A percentile compares a stretch with the other conserved stretches of the same genome.
These are phyloP conservation scores for Trapa incisa DNA, from an alignment of 345 rosid species.

Conservation along the genomic window DNA sequence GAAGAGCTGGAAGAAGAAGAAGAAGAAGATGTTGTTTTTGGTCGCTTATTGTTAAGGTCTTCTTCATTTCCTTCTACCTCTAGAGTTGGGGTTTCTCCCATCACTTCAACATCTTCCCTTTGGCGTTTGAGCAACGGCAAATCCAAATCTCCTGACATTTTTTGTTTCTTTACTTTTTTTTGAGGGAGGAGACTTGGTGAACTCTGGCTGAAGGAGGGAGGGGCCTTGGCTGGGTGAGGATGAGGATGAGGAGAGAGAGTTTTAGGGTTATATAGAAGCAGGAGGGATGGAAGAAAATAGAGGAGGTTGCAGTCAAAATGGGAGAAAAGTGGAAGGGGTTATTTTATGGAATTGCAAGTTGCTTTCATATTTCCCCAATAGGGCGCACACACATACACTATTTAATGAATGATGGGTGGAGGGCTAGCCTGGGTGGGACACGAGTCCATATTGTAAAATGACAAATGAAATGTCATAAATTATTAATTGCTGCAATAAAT, in stretches of 20 bases:
- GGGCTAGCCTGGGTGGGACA: too few species aligned
- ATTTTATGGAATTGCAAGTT: background rate
- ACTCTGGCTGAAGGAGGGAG: background rate
- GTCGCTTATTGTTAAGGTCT: constrained; percentile 20
- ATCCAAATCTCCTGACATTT: constrained; percentile 35
- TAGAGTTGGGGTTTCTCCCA: constrained; percentile 25
- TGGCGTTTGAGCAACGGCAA: constrained; percentile 30
- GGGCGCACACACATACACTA: too few species aligned
- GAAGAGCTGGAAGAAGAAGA: background rate
- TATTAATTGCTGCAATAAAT: too few species aligned
- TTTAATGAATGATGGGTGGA: too few species aligned
- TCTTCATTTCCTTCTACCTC: constrained; percentile 21
- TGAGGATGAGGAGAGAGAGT: background rate
- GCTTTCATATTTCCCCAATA: too few species aligned
- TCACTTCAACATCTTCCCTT: constrained; percentile 26
- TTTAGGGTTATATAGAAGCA: constrained; percentile 6
- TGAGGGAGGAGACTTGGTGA: background rate
- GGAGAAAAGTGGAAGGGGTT: background rate
- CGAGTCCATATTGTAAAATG: too few species aligned
- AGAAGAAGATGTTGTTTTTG: constrained; percentile 16
- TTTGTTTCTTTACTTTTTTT: too few species aligned
- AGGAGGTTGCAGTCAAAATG: constrained; percentile 17
- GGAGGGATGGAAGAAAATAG: background rate
- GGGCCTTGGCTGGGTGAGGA: too few species aligned
- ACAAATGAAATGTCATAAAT: too few species aligned